These are phyloP conservation scores for Candida piceae DNA, from an alignment of 805 yeast species.

Conservation along the genomic window DNA sequence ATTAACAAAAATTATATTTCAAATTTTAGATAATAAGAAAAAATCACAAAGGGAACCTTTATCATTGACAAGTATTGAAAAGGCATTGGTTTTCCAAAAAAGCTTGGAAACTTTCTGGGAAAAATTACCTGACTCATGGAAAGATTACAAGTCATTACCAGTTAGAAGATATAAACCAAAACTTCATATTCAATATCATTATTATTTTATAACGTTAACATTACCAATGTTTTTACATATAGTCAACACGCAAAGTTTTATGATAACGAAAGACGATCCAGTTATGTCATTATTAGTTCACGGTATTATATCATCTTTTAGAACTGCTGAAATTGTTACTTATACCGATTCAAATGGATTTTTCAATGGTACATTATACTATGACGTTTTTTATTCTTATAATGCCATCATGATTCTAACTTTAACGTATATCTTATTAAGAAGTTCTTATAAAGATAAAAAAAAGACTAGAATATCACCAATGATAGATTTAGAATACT, in stretches of 20 bases:
- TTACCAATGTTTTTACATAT: conserved; percentile 40
- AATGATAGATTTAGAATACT: conserved; percentile 25
- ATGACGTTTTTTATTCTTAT: conserved; percentile 41
- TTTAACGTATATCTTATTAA: conserved; percentile 34
- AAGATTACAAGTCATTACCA: conserved; percentile 29
- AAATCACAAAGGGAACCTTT: conserved; percentile 34
- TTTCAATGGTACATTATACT: conserved; percentile 40
- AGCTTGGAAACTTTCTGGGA: conserved; percentile 32
- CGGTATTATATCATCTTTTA: conserved; percentile 37
- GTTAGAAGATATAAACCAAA: conserved; percentile 37
- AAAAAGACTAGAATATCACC: conserved; percentile 12
- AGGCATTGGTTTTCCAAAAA: conserved; percentile 33
- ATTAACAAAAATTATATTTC: conserved; percentile 34
- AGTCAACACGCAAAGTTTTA: conserved; percentile 31
- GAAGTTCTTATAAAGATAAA: conserved; percentile 16
- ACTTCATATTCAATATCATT: conserved; percentile 37
- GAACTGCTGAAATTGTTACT: conserved; percentile 34
- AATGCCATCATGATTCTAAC: conserved; percentile 38
- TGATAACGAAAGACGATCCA: conserved; percentile 37
- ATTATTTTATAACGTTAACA: conserved; percentile 36
- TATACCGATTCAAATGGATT: conserved; percentile 33
- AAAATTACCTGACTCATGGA: conserved; percentile 29
- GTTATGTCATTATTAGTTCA: conserved; percentile 34
- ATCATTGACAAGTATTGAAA: conserved; percentile 35
- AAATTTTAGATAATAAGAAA: conserved; percentile 36